Conservation (phyloP, 208 protist genomes). For the Wallacemonas sp. region DNA sequence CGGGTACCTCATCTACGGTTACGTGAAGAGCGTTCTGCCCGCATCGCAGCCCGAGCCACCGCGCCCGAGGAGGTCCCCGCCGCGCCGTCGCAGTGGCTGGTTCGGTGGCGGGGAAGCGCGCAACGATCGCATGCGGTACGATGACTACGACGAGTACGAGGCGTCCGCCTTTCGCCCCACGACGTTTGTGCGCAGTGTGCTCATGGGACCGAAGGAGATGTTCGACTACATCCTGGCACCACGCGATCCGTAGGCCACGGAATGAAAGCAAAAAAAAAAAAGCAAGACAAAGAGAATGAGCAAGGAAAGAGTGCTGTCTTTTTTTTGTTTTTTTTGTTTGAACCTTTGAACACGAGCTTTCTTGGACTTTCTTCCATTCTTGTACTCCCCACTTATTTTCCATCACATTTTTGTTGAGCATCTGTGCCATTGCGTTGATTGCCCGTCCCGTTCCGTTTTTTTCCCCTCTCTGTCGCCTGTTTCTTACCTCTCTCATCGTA, state of each 20-base stretch:
- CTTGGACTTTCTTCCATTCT: too few species aligned
- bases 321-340: too few species aligned
- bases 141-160: constrained; percentile 24
- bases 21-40: constrained; percentile 31
- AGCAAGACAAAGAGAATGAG: neutral
- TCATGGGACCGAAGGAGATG: constrained; percentile 81
- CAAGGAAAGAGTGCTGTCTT: neutral
- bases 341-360: too few species aligned
- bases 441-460: neutral
- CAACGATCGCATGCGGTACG: constrained; percentile 23
- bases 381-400: too few species aligned
- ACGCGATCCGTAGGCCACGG: constrained; percentile 1
- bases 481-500: neutral
- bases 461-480: neutral
- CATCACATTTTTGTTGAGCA: too few species aligned
- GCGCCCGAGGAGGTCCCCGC: neutral
- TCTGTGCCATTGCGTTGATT: neutral
- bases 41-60: neutral
- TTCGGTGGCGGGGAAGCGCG: constrained; percentile 21
- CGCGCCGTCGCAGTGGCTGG: constrained; percentile 11
- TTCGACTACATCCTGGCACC: constrained; percentile 82
- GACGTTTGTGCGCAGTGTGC: constrained; percentile 58
- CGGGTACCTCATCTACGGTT: constrained; percentile 50
- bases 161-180: constrained; percentile 16
- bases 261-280: neutral